Base-by-base conservation (phyloP, 2,329 filamentous ascomycete genomes). In the Karstenula rhodostoma region DNA sequence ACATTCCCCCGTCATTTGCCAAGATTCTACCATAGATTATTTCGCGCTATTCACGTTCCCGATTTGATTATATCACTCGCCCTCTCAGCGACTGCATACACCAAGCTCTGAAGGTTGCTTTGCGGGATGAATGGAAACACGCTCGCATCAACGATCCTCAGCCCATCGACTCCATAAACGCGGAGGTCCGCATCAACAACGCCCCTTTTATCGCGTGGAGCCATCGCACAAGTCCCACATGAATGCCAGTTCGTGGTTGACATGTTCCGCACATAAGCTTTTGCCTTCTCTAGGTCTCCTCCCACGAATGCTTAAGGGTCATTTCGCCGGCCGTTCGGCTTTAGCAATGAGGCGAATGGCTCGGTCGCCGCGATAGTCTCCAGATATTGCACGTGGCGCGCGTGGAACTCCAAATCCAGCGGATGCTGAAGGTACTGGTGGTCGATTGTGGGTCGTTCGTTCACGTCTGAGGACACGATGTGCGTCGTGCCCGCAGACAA, bases 241-340 rank as follows among this genome's bases (percentile, higher is more conserved):
- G 70, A 64, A 56, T 75, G 67, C 47, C 63, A 72, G 49, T 71
- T 69, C 3, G 64, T 65, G 1, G 43, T 33, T 17, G 37, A 42
- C 9, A 46, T 57, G 2, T 60, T n/a, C 42, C 52, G 57, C 8
- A 61, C 58, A n/a, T 57, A 61, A 12, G 59, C 37, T 29, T 66
- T 66, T 2, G 64, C 66, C n/a, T 61, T 57, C 0, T 66, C 62
- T 1, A 72, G 49, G 56, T 64, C 59, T 15, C 10, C 27, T 13
- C 15, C 29, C 17, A n/a, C 12, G 19, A 49, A 19, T 19, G 53
- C 43, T 19, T 33, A 4, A 4, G 42, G 29, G 27, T 52, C 13
- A 27, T 52, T 52, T 13, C 50, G 12, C 7, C 27, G 43, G 4
- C 53, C 53, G 8, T 47, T 25, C 19, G 27, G 15, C 12, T 56